Evolutionary conservation across 352 stramenopile genomes (phyloP).

Genomic region (Peronospora destructor): DNA sequence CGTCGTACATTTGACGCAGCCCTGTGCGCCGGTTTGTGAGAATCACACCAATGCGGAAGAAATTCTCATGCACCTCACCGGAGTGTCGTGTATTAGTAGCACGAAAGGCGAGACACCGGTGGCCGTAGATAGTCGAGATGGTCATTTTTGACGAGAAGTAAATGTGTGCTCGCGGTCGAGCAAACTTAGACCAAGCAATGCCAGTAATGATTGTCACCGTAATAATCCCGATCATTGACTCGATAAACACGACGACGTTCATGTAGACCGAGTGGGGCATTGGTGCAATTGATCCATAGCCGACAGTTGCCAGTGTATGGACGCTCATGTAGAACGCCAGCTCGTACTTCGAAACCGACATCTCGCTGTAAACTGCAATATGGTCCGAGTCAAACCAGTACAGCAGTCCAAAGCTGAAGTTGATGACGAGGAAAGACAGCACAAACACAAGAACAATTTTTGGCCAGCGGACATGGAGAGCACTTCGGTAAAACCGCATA

Average conservation of each 20-base stretch:
- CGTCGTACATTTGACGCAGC: constrained; percentile 74
- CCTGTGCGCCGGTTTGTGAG: constrained; percentile 78
- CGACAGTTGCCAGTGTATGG: constrained; percentile 75
- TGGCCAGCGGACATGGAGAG: constrained; percentile 64
- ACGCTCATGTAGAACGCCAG: constrained; percentile 77
- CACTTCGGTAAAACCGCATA: constrained; percentile 71
- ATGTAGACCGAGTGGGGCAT: constrained; percentile 48
- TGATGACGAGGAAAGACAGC: constrained; percentile 57
- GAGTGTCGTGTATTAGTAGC: constrained; percentile 74
- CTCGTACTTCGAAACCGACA: constrained; percentile 51
- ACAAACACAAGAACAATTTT: constrained; percentile 70
- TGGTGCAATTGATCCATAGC: constrained; percentile 67
- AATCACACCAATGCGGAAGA: constrained; percentile 79
- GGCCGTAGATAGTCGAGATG: constrained; percentile 63
- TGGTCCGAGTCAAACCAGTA: constrained; percentile 43
- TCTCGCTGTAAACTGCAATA: constrained; percentile 41
- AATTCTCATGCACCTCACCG: constrained; percentile 75
- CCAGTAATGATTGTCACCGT: constrained; percentile 77
- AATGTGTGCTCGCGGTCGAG: constrained; percentile 67
- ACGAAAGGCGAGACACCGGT: constrained; percentile 73
- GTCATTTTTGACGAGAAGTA: constrained; percentile 71
- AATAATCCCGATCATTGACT: constrained; percentile 72
- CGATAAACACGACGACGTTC: constrained; percentile 72
- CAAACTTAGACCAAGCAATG: constrained; percentile 84
- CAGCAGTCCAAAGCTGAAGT: constrained; percentile 51